Base-by-base conservation (phyloP, 2,329 filamentous ascomycete species). In the Ophiocordyceps robertsii region DNA sequence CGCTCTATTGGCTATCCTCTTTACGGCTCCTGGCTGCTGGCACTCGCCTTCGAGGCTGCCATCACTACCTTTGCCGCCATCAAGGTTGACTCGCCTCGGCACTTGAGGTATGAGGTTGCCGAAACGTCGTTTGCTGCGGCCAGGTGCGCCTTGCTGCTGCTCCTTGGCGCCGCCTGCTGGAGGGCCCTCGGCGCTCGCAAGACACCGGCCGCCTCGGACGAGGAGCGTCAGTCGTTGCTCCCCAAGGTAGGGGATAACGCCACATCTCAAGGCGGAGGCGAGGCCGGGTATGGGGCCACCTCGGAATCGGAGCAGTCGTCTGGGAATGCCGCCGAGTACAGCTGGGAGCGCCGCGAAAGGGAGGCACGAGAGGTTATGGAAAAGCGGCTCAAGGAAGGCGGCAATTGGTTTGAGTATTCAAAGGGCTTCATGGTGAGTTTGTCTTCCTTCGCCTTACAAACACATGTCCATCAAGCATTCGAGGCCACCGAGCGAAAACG, bases 321-420 rank as follows among this genome's bases (percentile, higher is more conserved):
- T 41, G 62, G 60, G 41, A 61, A 63, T 41, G 59, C 56, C 14
- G 59, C 65, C 1, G 75, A 82, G 51, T 75, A 61, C 53, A 70
- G 56, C 37, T 80, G 65, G 70, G 72, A 69, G 55, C 70, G 62
- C 44, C 67, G 60, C 39, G 65, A 73, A 53, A 67, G 72, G 35
- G 67, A 68, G 55, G 72, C 62, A 39, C 73, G 65, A 56, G 78
- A 71, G 58, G 72, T 62, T 48, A 80, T 75, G 66, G 67, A 77
- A 47, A 81, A 85, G 59, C 75, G 80, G 3, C 68, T 88, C n/a
- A 71, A 81, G 55, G 75, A 82, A 48, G 75, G 82, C 45, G 84
- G 84, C 1, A 85, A 79, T 48, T 90, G 83, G 83, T 72, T 84
- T 50, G 74, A 76, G 37, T 92, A 92, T 53, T 68, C 80, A 27